Evolutionary conservation across 148 eudicot genomes (phyloP).

Genomic region (Gaultheria prostrata): DNA sequence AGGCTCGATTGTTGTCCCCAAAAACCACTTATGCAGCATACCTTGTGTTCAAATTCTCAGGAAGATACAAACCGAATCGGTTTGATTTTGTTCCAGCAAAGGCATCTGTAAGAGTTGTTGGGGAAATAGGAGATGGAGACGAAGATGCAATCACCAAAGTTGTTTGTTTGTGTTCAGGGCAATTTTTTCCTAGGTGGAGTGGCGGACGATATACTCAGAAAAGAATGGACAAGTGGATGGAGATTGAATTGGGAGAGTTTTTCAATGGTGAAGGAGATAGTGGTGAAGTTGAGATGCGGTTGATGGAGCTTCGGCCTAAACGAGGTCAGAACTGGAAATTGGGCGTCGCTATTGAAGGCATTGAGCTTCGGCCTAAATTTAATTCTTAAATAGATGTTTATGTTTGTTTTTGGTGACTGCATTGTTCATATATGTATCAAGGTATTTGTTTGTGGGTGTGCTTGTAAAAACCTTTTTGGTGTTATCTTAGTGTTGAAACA

Average conservation of each 20-base stretch:
- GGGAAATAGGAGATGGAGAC: constrained; percentile 23
- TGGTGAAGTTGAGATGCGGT: constrained; percentile 36
- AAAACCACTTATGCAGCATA: no score
- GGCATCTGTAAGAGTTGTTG: constrained; percentile 7
- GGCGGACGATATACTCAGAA: constrained; percentile 22
- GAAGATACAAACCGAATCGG: no score
- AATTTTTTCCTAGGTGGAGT: neutral
- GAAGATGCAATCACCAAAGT: constrained; percentile 20
- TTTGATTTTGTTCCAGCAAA: neutral
- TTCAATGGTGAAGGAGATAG: constrained; percentile 19
- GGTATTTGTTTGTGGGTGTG: neutral
- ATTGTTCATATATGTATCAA: neutral
- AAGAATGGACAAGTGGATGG: constrained; percentile 63
- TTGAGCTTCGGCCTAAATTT: constrained; percentile 56
- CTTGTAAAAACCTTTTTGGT: neutral
- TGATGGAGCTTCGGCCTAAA: constrained; percentile 43
- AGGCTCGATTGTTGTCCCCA: constrained; percentile 11
- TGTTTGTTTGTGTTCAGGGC: neutral
- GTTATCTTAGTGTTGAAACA: neutral
- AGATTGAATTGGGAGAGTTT: constrained; percentile 53
- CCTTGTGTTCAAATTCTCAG: constrained; percentile 6
- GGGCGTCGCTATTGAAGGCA: constrained; percentile 59
- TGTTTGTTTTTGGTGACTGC: neutral
- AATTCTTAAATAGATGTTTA: neutral
- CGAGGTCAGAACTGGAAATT: constrained; percentile 38